Base-by-base conservation (phyloP, 164 flowering plant species). In the Macadamia integrifolia region DNA sequence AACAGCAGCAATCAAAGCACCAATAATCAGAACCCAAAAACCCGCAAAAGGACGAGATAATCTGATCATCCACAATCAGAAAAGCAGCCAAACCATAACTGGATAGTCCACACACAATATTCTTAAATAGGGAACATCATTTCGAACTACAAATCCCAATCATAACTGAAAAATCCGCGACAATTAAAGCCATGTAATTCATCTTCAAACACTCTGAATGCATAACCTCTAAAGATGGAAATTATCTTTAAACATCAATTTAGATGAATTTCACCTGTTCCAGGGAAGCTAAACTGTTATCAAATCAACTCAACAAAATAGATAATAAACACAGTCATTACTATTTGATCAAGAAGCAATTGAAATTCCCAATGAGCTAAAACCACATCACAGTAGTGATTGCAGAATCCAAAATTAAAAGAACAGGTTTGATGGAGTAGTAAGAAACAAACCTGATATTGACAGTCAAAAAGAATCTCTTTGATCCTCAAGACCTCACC, bases 401-500 rank as follows among this genome's bases (percentile, higher is more conserved):
- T 18, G 44, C 49, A 60, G 30, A 30, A 17, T 52, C 15, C 23
- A 48, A 29, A 49, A 28, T 48, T 1, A 35, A 58, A 17, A 64
- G 18, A 35, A 55, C 32, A 68, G 2, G 18, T 12, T 29, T 42
- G 15, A 40, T 32, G 10, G 12, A 32, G 13, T 28, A 1, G 31
- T 56, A 18, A 31, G 44, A 48, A 29, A 66, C 17, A 72, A 65
- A 93, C 98, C 98, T 88, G 87, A 46, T 89, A 83, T 76, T 71
- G 66, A 69, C 61, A 13, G 75, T 87, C 86, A 10, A 60, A 57
- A 17, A 95, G 74, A 67, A 89, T 42, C 58, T 81, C 87, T 72
- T 88, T 90, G 70, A 95, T 90, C 84, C 97, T 87, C 48, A 80
- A 69, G 62, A 95, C 97, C 81, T 95, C 98, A 15, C 69, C 82